These are phyloP conservation scores for Neurospora tetrasperma DNA, from an alignment of 495 filamentous ascomycete genomes.

Conservation along the genomic window DNA sequence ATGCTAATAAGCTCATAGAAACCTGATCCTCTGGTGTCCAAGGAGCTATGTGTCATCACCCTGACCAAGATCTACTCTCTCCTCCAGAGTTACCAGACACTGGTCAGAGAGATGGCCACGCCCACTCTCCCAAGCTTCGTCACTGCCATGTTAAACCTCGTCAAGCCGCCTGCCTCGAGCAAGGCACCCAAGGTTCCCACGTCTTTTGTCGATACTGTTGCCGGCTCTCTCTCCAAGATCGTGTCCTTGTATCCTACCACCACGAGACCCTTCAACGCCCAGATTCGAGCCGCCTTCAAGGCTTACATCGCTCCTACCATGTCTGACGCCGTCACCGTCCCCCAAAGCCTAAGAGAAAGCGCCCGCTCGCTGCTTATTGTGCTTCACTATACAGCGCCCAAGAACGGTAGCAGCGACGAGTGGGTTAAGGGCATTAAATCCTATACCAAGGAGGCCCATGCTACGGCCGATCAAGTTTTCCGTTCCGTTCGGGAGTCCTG, in stretches of 20 bases:
- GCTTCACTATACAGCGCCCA: conserved; percentile 65
- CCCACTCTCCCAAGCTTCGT: conserved; percentile 68
- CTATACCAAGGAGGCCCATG: conserved; percentile 50
- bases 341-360: conserved; percentile 38
- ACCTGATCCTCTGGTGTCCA: conserved; percentile 60
- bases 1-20: conserved; percentile 38
- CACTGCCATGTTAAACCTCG: conserved; percentile 57
- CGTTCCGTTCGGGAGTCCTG: conserved; percentile 68
- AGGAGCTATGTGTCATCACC: conserved; percentile 62
- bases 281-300: conserved; percentile 51
- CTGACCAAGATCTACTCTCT: conserved; percentile 73
- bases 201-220: conserved; percentile 49
- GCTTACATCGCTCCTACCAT: conserved; percentile 48
- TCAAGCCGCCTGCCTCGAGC: conserved; percentile 39
- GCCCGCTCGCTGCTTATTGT: conserved; percentile 53
- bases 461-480: conserved; percentile 63
- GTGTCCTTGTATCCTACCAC: conserved; percentile 69
- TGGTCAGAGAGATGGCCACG: conserved; percentile 80
- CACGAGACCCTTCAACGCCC: conserved; percentile 60
- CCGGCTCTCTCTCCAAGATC: conserved; percentile 48
- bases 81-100: conserved; percentile 67
- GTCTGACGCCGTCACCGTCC: conserved; percentile 32
- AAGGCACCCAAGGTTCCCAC: conserved; percentile 26
- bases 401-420: conserved; percentile 59
- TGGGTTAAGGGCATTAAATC: conserved; percentile 56